Conservation (phyloP, 495 filamentous ascomycete genomes). For the Aspergillus avenaceus region DNA sequence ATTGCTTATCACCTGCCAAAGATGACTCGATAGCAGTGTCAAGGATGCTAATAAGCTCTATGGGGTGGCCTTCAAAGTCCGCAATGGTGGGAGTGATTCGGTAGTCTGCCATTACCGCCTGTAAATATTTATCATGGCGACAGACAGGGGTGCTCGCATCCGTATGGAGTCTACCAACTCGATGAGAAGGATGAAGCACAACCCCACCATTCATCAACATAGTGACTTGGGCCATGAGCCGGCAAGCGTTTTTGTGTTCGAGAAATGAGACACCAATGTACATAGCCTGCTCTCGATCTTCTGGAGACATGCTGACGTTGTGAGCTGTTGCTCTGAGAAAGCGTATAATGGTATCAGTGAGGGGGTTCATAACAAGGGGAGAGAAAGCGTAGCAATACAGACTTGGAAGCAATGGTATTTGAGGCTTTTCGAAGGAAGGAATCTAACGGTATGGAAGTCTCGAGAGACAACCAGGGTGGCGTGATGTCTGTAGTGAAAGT, state of each 20-base stretch:
- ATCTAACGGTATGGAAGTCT: too few relatives aligned
- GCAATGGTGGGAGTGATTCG: conserved; percentile 11
- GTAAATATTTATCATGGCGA: conserved; percentile 8
- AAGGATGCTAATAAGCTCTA: conserved; percentile 16
- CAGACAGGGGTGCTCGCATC: conserved; percentile 8
- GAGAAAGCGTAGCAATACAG: too few relatives aligned
- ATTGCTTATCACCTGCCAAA: conserved; percentile 1
- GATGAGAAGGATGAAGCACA: conserved; percentile 15
- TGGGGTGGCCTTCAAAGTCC: conserved; percentile 22
- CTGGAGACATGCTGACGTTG: conserved; percentile 1
- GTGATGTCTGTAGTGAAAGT: background rate
- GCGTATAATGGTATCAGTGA: conserved; percentile 1
- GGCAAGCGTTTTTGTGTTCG: conserved; percentile 9
- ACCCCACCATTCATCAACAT: conserved; percentile 9
- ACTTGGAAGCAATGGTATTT: too few relatives aligned
- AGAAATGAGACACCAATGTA: conserved; percentile 11
- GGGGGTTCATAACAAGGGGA: conserved; percentile 1
- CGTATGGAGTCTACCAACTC: background rate
- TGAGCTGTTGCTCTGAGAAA: conserved; percentile 2
- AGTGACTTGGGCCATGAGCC: conserved; percentile 20
- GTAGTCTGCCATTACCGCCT: conserved; percentile 7
- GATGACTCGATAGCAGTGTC: conserved; percentile 9
- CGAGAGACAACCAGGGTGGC: too few relatives aligned
- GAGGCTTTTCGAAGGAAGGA: background rate
- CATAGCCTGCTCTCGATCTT: conserved; percentile 10